Evolutionary conservation across 768 basidiomycete genomes (phyloP), one percentile per base, ranked within the genome.

Genomic region (Suillus variegatus): DNA sequence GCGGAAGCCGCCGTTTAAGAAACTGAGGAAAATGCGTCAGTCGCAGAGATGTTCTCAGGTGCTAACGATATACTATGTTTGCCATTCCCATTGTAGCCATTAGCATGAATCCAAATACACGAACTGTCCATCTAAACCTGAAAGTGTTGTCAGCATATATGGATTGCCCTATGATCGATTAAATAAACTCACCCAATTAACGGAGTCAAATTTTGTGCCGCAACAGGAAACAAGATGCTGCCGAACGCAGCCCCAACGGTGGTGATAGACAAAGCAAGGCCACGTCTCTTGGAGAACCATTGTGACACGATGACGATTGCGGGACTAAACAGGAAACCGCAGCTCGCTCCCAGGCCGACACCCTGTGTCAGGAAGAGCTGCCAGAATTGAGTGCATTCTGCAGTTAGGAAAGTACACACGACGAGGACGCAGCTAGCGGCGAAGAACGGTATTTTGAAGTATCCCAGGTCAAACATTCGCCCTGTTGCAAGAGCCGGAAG

Each of bases 331-430:
- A 92, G 78, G 8, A 87, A 76, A 3, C 91, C 90, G 44, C 79
- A 79, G 10, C 82, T 80, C 4, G 90, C 87, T 32, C 92, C 92
- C 13, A 86, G 76, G 0, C 83, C 84, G 44, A 93, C 69, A 0
- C 92, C 92, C 72, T 93, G 92, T 66, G 85, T 91, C 0, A 93
- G 81, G 22, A 93, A 70, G 69, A 93, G 89, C 10, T 93, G 90
- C 92, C 92, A 93, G 71, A 88, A 93, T 64, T 82, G 65, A 13
- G 78, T 88, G 71, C 92, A 93, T 77, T 93, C 80, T 1, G 89
- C 89, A 6, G 84, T 78, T 22, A 93, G 79, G 70, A 93, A 86
- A 0, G 87, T 89, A 32, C 85, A 81, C 0, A 76, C 65, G 4
- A 93, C 76, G 6, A 91, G 74, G 16, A 86, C 54, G 20, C 76